Evolutionary conservation across 345 rosid genomes (phyloP), one percentile per base, ranked within the genome.

Genomic region (Aegle marmelos): DNA sequence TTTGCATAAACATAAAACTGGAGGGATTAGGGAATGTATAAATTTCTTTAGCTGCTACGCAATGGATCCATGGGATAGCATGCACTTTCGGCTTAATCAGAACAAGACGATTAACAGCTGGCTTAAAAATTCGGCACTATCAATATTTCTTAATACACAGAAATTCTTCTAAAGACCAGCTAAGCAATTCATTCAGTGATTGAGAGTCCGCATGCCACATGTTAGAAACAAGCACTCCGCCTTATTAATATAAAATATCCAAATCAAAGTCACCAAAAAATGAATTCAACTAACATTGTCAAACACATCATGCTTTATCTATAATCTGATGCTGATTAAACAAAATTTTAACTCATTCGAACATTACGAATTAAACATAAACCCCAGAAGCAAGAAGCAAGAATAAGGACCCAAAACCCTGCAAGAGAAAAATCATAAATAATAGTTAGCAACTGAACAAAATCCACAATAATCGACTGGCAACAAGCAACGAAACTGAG

Each of bases 341-440:
- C 79, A 77, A 71, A 84, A 72, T 31, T 78, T 37, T 30, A 30
- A 72, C 61, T 37, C 31, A 69, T 76, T 39, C 70, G 11, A 45
- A 60, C 34, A 28, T 36, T 57, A 17, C 6, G 67, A 68, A 82
- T 85, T 83, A 96, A 65, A 96, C 98, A 79, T 96, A 96, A 83
- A 94, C 86, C 53, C 98, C 98, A 6, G 92, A 87, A 72, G 98
- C 89, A 76, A 96, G 96, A 39, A 95, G 90, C 87, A 95, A 75
- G 85, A 95, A 95, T 85, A 95, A 88, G 27, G 98, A 91, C 22
- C 99, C 99, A 31, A 95, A 95, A 31, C 99, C 99, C 99, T 95
- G 94, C 85, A 78, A 61, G 82, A 83, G 30, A 27, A 31, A 76
- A 45, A 75, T 3, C 27, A 22, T 65, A 27, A 68, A 79, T 64